These are phyloP conservation scores for Gremmenia infestans DNA, from an alignment of 2,329 filamentous ascomycete genomes.

Conservation along the genomic window DNA sequence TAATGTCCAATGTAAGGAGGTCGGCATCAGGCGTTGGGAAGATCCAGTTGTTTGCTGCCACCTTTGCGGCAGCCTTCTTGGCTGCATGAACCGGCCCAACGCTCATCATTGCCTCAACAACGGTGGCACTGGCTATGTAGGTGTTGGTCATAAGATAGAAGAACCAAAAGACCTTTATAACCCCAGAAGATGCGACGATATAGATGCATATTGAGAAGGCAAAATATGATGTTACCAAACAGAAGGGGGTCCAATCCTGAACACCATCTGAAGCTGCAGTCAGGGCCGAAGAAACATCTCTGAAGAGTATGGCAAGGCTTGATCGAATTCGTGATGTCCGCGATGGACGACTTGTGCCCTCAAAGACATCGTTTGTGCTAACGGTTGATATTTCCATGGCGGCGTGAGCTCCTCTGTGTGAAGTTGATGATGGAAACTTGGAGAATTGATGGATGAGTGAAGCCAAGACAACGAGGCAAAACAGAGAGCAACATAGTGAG, in stretches of 20 bases:
- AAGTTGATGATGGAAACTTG: background rate
- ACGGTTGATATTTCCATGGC: background rate
- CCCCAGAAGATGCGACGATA: constrained; percentile 34
- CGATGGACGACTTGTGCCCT: background rate
- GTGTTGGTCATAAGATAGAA: constrained; percentile 40
- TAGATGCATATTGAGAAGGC: constrained; percentile 38
- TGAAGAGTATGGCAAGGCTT: background rate
- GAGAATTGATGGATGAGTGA: background rate
- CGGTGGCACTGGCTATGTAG: constrained; percentile 39
- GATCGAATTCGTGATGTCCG: background rate
- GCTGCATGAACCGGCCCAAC: constrained; percentile 35
- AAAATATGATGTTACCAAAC: constrained; percentile 38
- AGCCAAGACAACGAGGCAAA: background rate
- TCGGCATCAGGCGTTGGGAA: constrained; percentile 38
- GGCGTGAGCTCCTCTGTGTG: background rate
- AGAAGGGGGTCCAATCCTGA: constrained; percentile 38
- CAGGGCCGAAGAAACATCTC: background rate
- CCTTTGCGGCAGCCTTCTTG: constrained; percentile 33
- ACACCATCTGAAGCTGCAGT: constrained; percentile 14
- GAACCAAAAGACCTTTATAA: constrained; percentile 40
- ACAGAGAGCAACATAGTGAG: too few species aligned
- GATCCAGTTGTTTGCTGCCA: constrained; percentile 35
- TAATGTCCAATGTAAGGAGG: constrained; percentile 40
- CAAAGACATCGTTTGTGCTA: constrained; percentile 1
- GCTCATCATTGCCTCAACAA: constrained; percentile 38